phyloP scores from a whole-genome alignment of 768 basidiomycete genomes.

The Boletales sp. region DNA sequence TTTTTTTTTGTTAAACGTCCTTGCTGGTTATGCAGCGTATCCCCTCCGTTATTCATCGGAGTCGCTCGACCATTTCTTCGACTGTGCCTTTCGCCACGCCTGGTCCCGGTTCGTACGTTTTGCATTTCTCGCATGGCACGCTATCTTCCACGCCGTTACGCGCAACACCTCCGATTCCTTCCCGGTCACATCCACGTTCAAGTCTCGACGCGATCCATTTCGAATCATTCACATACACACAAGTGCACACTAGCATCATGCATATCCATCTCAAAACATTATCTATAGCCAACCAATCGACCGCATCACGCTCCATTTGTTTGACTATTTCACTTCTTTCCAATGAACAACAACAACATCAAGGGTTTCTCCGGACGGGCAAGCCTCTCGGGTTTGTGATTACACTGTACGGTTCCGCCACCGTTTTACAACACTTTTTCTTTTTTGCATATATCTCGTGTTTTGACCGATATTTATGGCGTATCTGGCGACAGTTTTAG shows the following conservation, averaged over 20 bases:
- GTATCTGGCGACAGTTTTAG: slow-evolving; percentile 29
- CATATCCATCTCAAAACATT: slow-evolving; percentile 15
- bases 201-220: slow-evolving; percentile 5
- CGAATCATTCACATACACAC: slow-evolving; percentile 3
- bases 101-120: slow-evolving; percentile 9
- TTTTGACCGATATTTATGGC: slow-evolving; percentile 23
- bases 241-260: slow-evolving; percentile 15
- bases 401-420: slow-evolving; percentile 28
- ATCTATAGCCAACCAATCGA: slow-evolving; percentile 23
- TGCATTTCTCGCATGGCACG: slow-evolving; percentile 11
- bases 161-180: slow-evolving; percentile 10
- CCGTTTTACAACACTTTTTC: slow-evolving; percentile 14
- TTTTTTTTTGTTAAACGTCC: neutral
- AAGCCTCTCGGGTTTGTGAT: slow-evolving; percentile 24
- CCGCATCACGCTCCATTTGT: slow-evolving; percentile 31
- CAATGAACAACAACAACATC: no score
- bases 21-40: slow-evolving; percentile 11
- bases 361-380: neutral
- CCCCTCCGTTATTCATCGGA: slow-evolving; percentile 1
- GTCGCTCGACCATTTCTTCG: slow-evolving; percentile 3
- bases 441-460: slow-evolving; percentile 8
- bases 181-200: slow-evolving; percentile 10
- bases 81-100: slow-evolving; percentile 11
- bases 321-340: slow-evolving; percentile 10
- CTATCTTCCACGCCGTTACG: slow-evolving; percentile 15